Conservation (phyloP, 345 rosid species). For the Dipteronia sinensis region DNA sequence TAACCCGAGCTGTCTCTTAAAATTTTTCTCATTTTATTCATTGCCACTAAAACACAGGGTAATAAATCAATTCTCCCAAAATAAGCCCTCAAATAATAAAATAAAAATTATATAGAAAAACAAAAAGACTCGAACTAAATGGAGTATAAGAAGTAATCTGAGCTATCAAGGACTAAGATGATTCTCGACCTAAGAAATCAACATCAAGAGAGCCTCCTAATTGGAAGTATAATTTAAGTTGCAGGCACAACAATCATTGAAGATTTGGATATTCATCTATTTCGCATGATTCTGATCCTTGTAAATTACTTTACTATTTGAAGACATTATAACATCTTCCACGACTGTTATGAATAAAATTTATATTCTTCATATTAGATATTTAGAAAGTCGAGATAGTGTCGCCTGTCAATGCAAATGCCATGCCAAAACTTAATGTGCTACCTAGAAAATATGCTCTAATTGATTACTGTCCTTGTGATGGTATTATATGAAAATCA, state of each 20-base stretch:
- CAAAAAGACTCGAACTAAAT: no score
- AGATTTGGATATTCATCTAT: not conserved
- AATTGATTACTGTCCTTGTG: not conserved
- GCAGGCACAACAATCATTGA: not conserved
- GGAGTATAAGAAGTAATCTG: not conserved
- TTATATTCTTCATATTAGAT: no score
- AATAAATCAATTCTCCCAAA: no score
- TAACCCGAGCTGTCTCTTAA: no score
- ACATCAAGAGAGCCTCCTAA: not conserved
- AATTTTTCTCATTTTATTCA: no score
- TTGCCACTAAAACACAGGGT: no score
- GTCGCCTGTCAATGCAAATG: not conserved
- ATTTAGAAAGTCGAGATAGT: no score
- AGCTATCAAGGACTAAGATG: not conserved
- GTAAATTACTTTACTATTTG: not conserved
- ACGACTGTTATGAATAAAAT: not conserved
- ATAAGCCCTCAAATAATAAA: no score
- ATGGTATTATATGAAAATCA: constrained; percentile 1
- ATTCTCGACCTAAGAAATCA: not conserved
- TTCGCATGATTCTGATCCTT: not conserved
- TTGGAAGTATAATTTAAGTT: not conserved
- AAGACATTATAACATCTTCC: not conserved
- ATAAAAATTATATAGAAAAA: no score
- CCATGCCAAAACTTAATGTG: not conserved
- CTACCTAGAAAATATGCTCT: not conserved